Evolutionary conservation across 306 rosid genomes (phyloP).

Genomic region (Cucumis hystrix): DNA sequence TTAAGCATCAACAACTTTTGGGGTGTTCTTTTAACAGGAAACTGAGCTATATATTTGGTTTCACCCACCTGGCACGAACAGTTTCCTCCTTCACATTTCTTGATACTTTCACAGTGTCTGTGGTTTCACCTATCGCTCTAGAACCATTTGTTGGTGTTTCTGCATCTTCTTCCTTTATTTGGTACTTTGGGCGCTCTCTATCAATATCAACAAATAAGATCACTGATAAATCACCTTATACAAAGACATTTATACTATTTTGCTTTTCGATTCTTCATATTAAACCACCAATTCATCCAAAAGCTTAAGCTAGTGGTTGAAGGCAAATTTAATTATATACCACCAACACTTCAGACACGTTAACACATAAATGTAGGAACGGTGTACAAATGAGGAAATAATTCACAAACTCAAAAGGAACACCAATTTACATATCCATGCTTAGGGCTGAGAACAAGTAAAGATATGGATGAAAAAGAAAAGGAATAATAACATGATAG

Average conservation of each 20-base stretch:
- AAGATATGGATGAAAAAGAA: background rate
- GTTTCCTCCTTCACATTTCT: slow-evolving; percentile 63
- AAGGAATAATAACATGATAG: background rate
- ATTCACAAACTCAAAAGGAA: background rate
- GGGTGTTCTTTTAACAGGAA: background rate
- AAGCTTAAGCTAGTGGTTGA: no score
- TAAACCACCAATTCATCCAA: no score
- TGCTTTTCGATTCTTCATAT: background rate
- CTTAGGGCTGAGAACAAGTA: background rate
- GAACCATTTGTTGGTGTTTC: slow-evolving; percentile 41
- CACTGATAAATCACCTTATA: background rate
- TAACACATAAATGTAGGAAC: background rate
- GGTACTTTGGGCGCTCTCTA: slow-evolving; percentile 91
- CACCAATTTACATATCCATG: background rate
- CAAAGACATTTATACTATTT: background rate
- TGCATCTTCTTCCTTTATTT: slow-evolving; percentile 45
- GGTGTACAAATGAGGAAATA: background rate
- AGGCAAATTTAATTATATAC: no score
- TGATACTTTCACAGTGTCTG: slow-evolving; percentile 58
- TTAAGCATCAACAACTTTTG: background rate
- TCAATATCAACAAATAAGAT: slow-evolving; percentile 20
- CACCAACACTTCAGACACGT: background rate
- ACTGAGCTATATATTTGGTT: background rate
- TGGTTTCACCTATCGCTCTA: slow-evolving; percentile 39
- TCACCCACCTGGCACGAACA: slow-evolving; percentile 52